These are phyloP conservation scores for Calocybe gangraenosa DNA, from an alignment of 768 basidiomycete species.

Conservation along the genomic window DNA sequence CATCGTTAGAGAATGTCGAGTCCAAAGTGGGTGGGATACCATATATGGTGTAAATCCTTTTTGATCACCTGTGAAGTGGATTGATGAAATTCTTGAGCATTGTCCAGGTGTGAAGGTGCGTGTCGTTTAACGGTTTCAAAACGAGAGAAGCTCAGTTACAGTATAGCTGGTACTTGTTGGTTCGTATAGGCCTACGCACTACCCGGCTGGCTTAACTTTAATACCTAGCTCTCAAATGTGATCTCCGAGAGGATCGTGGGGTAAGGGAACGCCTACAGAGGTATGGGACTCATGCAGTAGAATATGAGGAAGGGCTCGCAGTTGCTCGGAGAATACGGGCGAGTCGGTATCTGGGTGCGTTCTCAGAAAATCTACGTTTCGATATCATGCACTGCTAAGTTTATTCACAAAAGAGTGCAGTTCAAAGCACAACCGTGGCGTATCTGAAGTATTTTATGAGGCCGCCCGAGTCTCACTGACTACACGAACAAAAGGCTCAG, in stretches of 20 bases:
- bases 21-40: constrained; percentile 56
- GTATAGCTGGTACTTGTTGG: constrained; percentile 82
- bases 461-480: constrained; percentile 81
- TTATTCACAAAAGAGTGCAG: constrained; percentile 70
- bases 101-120: constrained; percentile 92
- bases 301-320: constrained; percentile 90
- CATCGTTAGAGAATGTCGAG: constrained; percentile 95
- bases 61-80: constrained; percentile 57
- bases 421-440: constrained; percentile 94
- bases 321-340: constrained; percentile 89
- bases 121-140: constrained; percentile 15
- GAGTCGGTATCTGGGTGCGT: constrained; percentile 85
- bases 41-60: not conserved
- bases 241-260: constrained; percentile 80
- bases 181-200: constrained; percentile 35
- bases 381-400: not conserved
- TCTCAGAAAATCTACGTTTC: not conserved
- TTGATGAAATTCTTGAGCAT: constrained; percentile 87
- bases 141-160: constrained; percentile 3
- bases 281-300: constrained; percentile 66
- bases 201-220: constrained; percentile 3
- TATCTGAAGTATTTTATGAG: constrained; percentile 90
- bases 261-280: constrained; percentile 70
- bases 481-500: constrained; percentile 64
- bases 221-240: constrained; percentile 83